These are phyloP conservation scores for Astragalus glycyphyllos DNA, from an alignment of 306 rosid genomes.

Conservation along the genomic window DNA sequence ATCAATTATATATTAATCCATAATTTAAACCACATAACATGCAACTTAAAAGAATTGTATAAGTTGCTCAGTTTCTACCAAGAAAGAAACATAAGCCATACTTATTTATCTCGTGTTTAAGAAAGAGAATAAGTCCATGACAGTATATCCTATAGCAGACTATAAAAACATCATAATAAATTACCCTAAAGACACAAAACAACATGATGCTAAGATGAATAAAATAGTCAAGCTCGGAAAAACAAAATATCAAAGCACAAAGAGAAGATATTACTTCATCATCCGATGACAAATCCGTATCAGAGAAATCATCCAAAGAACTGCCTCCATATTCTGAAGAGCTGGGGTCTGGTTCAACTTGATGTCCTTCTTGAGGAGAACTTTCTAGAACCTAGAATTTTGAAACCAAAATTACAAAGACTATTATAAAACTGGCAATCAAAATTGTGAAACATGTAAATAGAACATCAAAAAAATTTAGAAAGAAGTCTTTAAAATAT, in stretches of 20 bases:
- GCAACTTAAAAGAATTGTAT: neutral
- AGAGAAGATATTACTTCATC: slow-evolving; percentile 56
- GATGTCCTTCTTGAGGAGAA: slow-evolving; percentile 58
- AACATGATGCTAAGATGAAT: slow-evolving; percentile 27
- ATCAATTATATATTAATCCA: slow-evolving; percentile 36
- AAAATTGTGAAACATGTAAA: slow-evolving; percentile 28
- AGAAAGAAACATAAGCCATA: slow-evolving; percentile 20
- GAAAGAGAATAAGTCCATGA: slow-evolving; percentile 12
- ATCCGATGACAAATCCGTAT: slow-evolving; percentile 61
- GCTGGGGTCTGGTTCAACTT: slow-evolving; percentile 55
- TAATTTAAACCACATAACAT: slow-evolving; percentile 15
- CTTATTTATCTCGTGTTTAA: slow-evolving; percentile 21
- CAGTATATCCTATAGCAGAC: slow-evolving; percentile 6
- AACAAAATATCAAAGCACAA: slow-evolving; percentile 24
- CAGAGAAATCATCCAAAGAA: slow-evolving; percentile 66
- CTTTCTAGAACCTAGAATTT: slow-evolving; percentile 66
- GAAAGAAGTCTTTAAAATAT: slow-evolving; percentile 15
- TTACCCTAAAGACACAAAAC: slow-evolving; percentile 20
- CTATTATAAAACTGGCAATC: slow-evolving; percentile 1
- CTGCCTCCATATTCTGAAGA: slow-evolving; percentile 63
- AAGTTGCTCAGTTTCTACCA: slow-evolving; percentile 20
- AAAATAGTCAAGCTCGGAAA: slow-evolving; percentile 16
- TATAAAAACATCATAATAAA: slow-evolving; percentile 27
- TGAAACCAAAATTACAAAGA: slow-evolving; percentile 21
- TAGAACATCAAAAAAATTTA: neutral